Evolutionary conservation across 345 rosid species (phyloP), one percentile per base, ranked within the genome.

Genomic region (Microcos paniculata): DNA sequence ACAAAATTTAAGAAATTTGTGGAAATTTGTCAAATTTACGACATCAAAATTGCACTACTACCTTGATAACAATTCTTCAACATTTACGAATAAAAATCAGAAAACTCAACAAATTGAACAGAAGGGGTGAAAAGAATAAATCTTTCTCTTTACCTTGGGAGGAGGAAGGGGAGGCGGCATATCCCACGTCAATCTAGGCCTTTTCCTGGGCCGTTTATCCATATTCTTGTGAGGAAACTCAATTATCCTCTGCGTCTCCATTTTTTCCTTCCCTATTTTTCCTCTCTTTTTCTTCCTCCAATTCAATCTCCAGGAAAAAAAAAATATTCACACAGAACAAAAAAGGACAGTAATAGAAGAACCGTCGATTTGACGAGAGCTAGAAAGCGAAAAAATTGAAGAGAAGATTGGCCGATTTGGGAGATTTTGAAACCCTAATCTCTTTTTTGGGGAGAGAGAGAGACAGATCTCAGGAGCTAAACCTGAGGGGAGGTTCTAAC

Each of bases 171-270:
- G 84, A 81, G 91, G 89, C 0, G 87, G 85, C 70, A 84, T 78
- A 77, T 90, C 94, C 97, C 97, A 92, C 6, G 93, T 76, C 56
- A 92, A 83, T 7, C 97, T 86, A 7, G 91, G 91, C 53, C 90
- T 84, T 78, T 92, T 92, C 78, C 89, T 84, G 2, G 94, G 97
- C 26, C 97, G 92, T 59, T 87, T 90, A 77, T 90, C 94, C 80
- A 84, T 85, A 76, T 70, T 86, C 74, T 80, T 80, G 65, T 80
- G 88, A 0, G 90, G 89, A 72, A 87, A 90, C 46, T 90, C 97
- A 23, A 83, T 82, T 57, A 90, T 87, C 75, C 89, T 74, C 77
- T 87, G 91, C 72, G 91, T 87, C 82, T 92, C 97, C 86, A 92
- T 74, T 75, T 82, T 62, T 80, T 65, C 35, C 5, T 45, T 45